Evolutionary conservation across 345 rosid genomes (phyloP), one percentile per base, ranked within the genome.

Genomic region (Moricandia arvensis): DNA sequence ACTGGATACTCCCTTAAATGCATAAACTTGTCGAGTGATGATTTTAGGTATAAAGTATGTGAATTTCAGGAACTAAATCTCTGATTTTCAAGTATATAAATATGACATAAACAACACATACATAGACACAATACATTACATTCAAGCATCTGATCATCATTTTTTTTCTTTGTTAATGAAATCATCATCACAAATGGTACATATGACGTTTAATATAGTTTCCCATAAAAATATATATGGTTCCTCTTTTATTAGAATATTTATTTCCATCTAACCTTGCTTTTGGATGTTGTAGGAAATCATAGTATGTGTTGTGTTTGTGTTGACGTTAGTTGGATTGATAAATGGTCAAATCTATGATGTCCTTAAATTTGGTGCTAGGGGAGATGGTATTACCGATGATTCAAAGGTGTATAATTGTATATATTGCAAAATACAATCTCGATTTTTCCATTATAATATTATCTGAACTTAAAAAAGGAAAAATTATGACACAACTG

Each of bases 311-410:
- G 37, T 0, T 53, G 18, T 76, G 18, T 63, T 76, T 1, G 5
- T 38, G 30, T 37, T 69, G 55, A 17, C 18, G n/a, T n/a, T 38
- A 37, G 17, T 15, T 8, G 1, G 21, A 33, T 27, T 77, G 10
- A 43, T 34, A 33, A 71, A 77, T 47, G 54, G 80, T 1, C 72
- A 71, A 77, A 45, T 55, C 54, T 71, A 70, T 34, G 34, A 77
- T 45, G 80, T 77, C 1, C 49, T 65, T 11, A 7, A 71, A 1
- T 77, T 9, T 77, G 80, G 80, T 71, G 80, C 80, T 6, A 65
- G 31, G 2, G 80, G 80, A 47, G 72, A 77, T 64, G 76, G 80
- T 71, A 8, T 0, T 2, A 34, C 67, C 24, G 47, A 77, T 65
- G 80, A 71, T 71, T 64, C 80, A 2, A 0, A 77, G 76, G 80